Evolutionary conservation across 441 rosid genomes (phyloP), one percentile per base, ranked within the genome.

Genomic region (Geranium incanum): DNA sequence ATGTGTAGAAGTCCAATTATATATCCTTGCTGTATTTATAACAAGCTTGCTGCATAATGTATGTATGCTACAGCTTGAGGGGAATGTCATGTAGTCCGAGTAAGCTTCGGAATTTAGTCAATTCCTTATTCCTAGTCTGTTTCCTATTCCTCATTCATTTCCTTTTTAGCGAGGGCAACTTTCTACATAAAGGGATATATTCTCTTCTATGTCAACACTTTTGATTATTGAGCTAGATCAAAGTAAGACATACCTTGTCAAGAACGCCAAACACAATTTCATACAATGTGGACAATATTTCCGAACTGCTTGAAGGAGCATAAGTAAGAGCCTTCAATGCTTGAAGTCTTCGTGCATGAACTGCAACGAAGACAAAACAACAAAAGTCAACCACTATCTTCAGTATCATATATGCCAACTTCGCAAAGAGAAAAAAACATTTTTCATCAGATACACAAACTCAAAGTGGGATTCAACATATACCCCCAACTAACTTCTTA

Each of bases 251-350:
- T 78, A 89, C 97, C 99, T 91, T 86, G 55, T 93, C 97, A 79
- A 95, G 99, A 79, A 95, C 86, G 75, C 88, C 97, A 81, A 95
- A 95, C 68, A 93, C 94, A 73, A 93, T 88, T 80, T 88, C 98
- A 52, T 91, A 95, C 88, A 95, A 78, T 83, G 83, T 85, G 72
- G 94, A 82, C 74, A 93, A 77, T 75, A 93, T 89, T 76, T 86
- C 97, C 80, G 84, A 81, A 84, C 81, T 93, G 87, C 86, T 89
- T 70, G 95, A 82, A 33, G 99, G 90, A 78, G 95, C 85, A 81
- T 84, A 91, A 55, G 97, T 93, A 77, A 95, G 95, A 77, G 99
- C 98, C 89, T 93, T 95, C 79, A 95, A 77, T 81, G 98, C 97
- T 87, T 93, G 99, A 78, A 93, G 77, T 77, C 98, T 89, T 74